Base-by-base conservation (phyloP, 78 protist genomes). In the Dictyostelium citrinum region DNA sequence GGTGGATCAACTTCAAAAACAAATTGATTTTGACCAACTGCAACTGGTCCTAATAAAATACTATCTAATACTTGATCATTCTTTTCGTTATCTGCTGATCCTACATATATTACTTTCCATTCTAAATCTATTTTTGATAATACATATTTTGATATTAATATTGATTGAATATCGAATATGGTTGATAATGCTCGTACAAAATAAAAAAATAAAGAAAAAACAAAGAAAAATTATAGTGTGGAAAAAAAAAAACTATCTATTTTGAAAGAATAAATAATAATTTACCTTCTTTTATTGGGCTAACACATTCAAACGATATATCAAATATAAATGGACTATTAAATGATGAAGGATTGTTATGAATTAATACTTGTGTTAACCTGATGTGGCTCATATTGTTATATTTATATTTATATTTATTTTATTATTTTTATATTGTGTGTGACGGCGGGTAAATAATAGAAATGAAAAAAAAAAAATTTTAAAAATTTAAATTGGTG, bases 91-190 rank as follows among this genome's bases (percentile, higher is more conserved):
- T 46, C 95, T 33, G 95, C 90, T 43, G 95, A 91, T 33, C 95
- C 95, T 43, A 91, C 90, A 79, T 91, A 91, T 22, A 79, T 67
- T 31, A 91, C 90, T 27, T 91, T 91, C 95, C 95, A 91, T 55
- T 91, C 95, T 29, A 91, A 91, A 41, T 91, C 95, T 91, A 82
- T n/a, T n/a, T n/a, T n/a, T n/a, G n/a, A n/a, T n/a, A n/a, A n/a
- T n/a, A n/a, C n/a, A 16, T 31, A 20, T 35, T 33, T 1, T 37
- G 20, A 35, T 74, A 31, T 29, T 43, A 14, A 43, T 43, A 43
- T 43, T 43, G 51, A 6, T 43, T 43, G 9, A 5, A 43, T 43
- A 3, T 39, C 5, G 43, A 39, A 5, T 2, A 39, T 39, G 43
- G 1, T 39, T 39, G 43, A 39, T 39, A 1, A 39, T 39, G 43